Evolutionary conservation across 495 filamentous ascomycete genomes (phyloP), one percentile per base, ranked within the genome.

Genomic region (Ascodesmis nigricans): DNA sequence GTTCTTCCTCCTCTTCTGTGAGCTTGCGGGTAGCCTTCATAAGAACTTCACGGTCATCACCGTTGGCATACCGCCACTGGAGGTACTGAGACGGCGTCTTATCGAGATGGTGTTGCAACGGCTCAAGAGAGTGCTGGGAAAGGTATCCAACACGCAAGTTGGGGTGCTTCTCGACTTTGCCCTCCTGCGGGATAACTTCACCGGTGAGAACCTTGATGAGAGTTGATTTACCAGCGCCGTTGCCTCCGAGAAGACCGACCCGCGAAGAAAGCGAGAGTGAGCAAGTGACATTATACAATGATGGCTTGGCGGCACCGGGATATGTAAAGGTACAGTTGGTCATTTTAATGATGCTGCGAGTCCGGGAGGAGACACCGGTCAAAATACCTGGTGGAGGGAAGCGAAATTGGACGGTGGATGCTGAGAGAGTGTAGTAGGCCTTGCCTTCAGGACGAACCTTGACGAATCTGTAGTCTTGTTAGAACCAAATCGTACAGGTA

Each of bases 41-140:
- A 52, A 83, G 65, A 23, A 99, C 90, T 52, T 99, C 87, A 31
- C 87, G 77, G 51, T 99, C 87, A 44, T 92, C 84, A 44, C 87
- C 87, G 51, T 92, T 78, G 33, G 78, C 78, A 49, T 95, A 99
- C 40, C 87, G 79, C 87, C 87, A 99, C 61, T 93, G 84, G 21
- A 99, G 65, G 50, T 99, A 99, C 56, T 99, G 87, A 51, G 84
- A 92, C 5, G 87, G 87, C 3, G 87, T 99, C 68, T 95, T 95
- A 55, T 99, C 87, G 44, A 99, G 66, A 51, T 99, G 87, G 84
- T 92, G 90, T 59, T 95, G 83, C 7, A 99, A 84, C 67, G 95
- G 87, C 63, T 99, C 87, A 7, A 99, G 67, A 13, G 90, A 91
- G 53, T 95, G 90, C 59, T 99, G 90, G 62, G 93, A 92, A 65